These are phyloP conservation scores for Tulasnella sp. DNA, from an alignment of 768 basidiomycete species.

Conservation along the genomic window DNA sequence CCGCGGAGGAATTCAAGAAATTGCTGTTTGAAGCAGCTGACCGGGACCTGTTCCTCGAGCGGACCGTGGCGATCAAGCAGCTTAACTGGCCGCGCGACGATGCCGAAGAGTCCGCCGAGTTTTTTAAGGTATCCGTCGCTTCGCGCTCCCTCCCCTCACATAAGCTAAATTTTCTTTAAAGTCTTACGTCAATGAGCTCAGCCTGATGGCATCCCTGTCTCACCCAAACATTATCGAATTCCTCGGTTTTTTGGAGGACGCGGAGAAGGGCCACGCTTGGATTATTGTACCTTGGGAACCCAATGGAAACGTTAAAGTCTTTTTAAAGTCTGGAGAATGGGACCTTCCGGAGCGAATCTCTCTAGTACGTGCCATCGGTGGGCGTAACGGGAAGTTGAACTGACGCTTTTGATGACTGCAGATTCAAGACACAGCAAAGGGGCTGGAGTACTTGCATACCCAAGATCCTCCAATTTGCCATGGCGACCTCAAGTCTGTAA, in stretches of 20 bases:
- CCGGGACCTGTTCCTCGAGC: not conserved
- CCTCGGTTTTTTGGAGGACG: not conserved
- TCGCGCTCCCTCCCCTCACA: not conserved
- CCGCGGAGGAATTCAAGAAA: too few species aligned
- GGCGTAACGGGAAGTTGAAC: not conserved
- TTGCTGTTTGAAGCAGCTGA: too few species aligned
- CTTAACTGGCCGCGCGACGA: not conserved
- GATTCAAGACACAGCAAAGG: not conserved
- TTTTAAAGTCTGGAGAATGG: not conserved
- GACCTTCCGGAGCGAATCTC: not conserved
- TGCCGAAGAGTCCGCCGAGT: not conserved
- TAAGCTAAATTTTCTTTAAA: not conserved
- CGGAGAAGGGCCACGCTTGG: not conserved
- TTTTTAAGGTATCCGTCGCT: not conserved
- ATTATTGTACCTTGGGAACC: not conserved
- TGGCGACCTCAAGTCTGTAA: not conserved
- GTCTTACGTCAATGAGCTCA: not conserved
- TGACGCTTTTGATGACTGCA: not conserved
- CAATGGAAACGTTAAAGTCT: not conserved
- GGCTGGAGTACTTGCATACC: not conserved
- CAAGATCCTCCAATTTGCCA: not conserved
- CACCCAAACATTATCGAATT: not conserved
- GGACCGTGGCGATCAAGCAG: not conserved
- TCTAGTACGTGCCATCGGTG: not conserved
- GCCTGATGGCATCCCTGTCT: not conserved